Evolutionary conservation across 129 eudicot species (phyloP).

Genomic region (Apium graveolens): DNA sequence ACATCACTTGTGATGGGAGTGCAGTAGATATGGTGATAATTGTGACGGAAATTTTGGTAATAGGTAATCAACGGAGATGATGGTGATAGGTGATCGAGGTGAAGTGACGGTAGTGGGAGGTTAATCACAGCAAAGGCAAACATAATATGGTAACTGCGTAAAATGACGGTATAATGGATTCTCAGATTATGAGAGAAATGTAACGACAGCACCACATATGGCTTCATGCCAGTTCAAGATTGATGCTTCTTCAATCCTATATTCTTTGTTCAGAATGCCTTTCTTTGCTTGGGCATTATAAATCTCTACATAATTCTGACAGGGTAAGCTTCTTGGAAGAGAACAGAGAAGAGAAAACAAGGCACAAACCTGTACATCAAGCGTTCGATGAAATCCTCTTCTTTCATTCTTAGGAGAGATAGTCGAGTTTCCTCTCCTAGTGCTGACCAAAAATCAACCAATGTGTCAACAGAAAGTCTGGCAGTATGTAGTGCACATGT

Average conservation of each 20-base stretch:
- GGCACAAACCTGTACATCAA: constrained; percentile 69
- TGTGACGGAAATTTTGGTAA: not conserved
- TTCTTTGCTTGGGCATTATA: not conserved
- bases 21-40: not conserved
- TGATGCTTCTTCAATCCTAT: not conserved
- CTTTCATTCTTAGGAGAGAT: constrained; percentile 92
- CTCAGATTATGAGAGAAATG: not conserved
- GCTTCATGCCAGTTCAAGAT: not conserved
- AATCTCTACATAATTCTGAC: not conserved
- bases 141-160: not conserved
- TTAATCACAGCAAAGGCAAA: not conserved
- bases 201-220: not conserved
- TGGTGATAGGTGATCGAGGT: not conserved
- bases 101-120: not conserved
- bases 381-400: constrained; percentile 94
- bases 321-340: not conserved
- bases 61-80: not conserved
- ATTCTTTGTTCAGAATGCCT: not conserved
- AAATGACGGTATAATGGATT: not conserved
- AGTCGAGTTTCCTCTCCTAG: constrained; percentile 86
- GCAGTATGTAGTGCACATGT: constrained; percentile 98
- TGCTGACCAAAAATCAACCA: constrained; percentile 98
- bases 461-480: constrained; percentile 84
- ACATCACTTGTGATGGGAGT: not conserved
- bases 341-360: not conserved